Evolutionary conservation across 2,329 filamentous ascomycete genomes (phyloP).

Genomic region (Aspergillus persii): DNA sequence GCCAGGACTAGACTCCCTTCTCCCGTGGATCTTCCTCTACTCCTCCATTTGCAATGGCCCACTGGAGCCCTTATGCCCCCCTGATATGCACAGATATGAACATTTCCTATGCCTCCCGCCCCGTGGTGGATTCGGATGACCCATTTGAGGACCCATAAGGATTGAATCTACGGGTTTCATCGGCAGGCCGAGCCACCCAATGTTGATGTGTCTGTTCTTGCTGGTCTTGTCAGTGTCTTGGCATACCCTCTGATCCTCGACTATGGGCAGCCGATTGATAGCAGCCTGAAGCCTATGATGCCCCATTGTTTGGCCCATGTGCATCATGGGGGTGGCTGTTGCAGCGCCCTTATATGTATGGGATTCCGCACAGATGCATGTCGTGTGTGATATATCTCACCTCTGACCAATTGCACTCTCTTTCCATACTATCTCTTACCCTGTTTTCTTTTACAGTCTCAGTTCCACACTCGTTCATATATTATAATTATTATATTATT

Average conservation of each 20-base stretch:
- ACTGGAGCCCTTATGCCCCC: conserved; percentile 8
- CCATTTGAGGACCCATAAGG: conserved; percentile 7
- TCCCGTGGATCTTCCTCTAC: conserved; percentile 4
- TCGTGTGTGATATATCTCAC: conserved; percentile 2
- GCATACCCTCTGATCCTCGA: conserved; percentile 3
- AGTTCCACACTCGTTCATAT: not conserved
- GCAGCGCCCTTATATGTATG: conserved; percentile 7
- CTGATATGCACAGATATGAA: conserved; percentile 10
- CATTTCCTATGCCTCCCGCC: conserved; percentile 10
- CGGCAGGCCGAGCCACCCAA: conserved; percentile 10
- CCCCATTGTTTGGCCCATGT: conserved; percentile 11
- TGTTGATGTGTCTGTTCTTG: conserved; percentile 3
- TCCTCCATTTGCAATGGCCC: not conserved
- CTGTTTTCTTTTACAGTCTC: not conserved
- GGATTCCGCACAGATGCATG: not conserved
- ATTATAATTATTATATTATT: no score
- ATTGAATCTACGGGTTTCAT: conserved; percentile 5
- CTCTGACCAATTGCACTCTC: not conserved
- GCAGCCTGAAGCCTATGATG: conserved; percentile 6
- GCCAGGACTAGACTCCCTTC: not conserved
- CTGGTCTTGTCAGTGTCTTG: conserved; percentile 7
- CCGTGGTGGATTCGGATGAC: conserved; percentile 4
- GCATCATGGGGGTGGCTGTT: not conserved
- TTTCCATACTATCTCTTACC: not conserved
- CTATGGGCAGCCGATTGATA: not conserved